These are phyloP conservation scores for Astrothelium subdiscretum DNA, from an alignment of 495 filamentous ascomycete species.

Conservation along the genomic window DNA sequence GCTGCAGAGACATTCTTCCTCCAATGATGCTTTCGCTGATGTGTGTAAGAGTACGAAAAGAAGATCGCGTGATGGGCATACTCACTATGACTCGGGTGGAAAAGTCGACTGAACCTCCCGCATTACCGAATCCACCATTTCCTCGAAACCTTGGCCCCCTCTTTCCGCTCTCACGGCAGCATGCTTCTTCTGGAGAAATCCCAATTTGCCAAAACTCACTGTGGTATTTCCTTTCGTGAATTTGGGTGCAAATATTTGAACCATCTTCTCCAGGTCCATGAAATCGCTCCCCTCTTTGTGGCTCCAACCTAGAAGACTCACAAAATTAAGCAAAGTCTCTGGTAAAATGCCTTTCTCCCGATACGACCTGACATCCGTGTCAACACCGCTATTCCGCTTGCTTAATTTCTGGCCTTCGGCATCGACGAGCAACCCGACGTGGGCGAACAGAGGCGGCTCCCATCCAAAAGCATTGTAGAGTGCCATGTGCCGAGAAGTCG, in stretches of 20 bases:
- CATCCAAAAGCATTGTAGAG: constrained; percentile 85
- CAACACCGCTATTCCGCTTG: constrained; percentile 55
- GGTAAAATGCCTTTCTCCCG: constrained; percentile 59
- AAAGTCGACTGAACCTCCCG: constrained; percentile 5
- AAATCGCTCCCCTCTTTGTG: constrained; percentile 53
- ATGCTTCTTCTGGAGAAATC: constrained; percentile 68
- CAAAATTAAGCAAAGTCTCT: constrained; percentile 68
- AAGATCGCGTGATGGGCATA: constrained; percentile 4
- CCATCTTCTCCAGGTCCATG: constrained; percentile 57
- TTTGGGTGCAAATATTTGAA: constrained; percentile 62
- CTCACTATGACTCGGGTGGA: constrained; percentile 13
- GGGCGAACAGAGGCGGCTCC: constrained; percentile 71
- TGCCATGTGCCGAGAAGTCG: constrained; percentile 77
- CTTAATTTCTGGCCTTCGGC: constrained; percentile 70
- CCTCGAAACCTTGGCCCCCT: constrained; percentile 28
- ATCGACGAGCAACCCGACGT: constrained; percentile 79
- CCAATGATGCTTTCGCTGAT: constrained; percentile 8
- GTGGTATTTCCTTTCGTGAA: constrained; percentile 86
- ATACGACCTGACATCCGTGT: constrained; percentile 59
- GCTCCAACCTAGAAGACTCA: constrained; percentile 77
- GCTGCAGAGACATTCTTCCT: constrained; percentile 4
- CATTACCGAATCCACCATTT: constrained; percentile 32
- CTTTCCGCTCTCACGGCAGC: constrained; percentile 21
- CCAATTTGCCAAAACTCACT: constrained; percentile 68
- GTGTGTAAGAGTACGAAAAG: constrained; percentile 5